phyloP scores from a whole-genome alignment of 2,329 filamentous ascomycete genomes.

The Sarocladium strictum region DNA sequence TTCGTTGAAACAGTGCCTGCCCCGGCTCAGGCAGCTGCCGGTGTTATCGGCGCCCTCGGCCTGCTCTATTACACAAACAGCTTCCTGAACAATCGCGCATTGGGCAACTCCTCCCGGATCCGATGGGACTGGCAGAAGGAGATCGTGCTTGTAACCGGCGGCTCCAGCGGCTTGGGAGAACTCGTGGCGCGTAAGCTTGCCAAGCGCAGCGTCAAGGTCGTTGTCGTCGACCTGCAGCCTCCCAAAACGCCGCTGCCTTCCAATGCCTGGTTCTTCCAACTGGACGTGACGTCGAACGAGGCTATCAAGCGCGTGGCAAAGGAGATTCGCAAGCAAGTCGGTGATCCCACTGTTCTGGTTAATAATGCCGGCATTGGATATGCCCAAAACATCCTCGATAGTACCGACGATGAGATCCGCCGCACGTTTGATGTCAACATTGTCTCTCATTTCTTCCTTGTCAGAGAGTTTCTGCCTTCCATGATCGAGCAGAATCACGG shows the following conservation, averaged over 20 bases:
- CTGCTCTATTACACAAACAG: no score
- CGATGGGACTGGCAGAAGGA: slow-evolving; percentile 35
- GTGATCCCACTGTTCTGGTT: slow-evolving; percentile 58
- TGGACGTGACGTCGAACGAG: no score
- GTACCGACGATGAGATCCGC: slow-evolving; percentile 41
- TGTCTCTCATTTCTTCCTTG: slow-evolving; percentile 54
- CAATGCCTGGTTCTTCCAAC: no score
- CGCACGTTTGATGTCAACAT: slow-evolving; percentile 63
- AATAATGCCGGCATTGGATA: slow-evolving; percentile 54
- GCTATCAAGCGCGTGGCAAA: slow-evolving; percentile 41
- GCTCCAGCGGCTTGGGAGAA: slow-evolving; percentile 61
- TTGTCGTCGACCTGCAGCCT: slow-evolving; percentile 37
- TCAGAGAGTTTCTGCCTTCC: slow-evolving; percentile 55
- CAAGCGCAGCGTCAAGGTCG: slow-evolving; percentile 53
- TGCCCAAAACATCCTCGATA: not conserved
- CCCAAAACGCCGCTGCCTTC: no score
- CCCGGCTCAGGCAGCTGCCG: no score
- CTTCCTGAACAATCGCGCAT: no score
- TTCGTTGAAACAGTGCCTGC: no score
- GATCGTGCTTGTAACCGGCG: slow-evolving; percentile 63
- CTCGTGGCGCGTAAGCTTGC: slow-evolving; percentile 40
- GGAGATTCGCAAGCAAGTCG: slow-evolving; percentile 43
- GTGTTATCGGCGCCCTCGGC: no score
- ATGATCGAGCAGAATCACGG: slow-evolving; percentile 58
- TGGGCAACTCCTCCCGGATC: no score